A percentile compares a stretch with the other conserved stretches of the same genome.
Evolutionary conservation across 257 asterid species (phyloP).

Genomic region (Solanum lignicaule): DNA sequence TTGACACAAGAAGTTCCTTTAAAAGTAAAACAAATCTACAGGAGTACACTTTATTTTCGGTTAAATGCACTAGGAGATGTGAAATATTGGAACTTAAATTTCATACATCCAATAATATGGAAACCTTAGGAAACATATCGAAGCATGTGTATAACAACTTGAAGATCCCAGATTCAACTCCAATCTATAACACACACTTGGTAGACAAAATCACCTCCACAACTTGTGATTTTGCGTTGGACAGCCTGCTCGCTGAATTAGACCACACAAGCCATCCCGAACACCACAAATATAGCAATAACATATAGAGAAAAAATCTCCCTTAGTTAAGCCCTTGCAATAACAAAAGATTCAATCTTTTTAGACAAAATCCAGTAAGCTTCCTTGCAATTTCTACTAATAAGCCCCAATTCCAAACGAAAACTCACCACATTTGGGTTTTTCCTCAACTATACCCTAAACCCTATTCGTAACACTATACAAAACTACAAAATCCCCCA

Average conservation of each 20-base stretch:
- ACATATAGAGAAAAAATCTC: background rate
- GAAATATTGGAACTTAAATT: background rate
- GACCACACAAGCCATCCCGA: background rate
- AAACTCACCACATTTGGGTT: background rate
- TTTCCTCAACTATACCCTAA: conserved; percentile 4
- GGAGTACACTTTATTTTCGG: background rate
- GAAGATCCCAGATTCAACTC: background rate
- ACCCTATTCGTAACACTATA: background rate
- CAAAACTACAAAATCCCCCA: background rate
- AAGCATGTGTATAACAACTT: background rate
- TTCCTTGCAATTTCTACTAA: background rate
- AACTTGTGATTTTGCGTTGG: background rate
- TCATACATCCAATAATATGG: background rate
- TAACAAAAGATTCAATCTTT: background rate
- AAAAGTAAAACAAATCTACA: background rate
- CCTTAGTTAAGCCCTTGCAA: background rate
- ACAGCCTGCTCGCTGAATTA: background rate
- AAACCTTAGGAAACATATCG: background rate
- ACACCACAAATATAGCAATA: background rate
- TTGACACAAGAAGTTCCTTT: background rate
- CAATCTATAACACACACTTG: background rate
- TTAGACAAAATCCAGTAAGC: background rate
- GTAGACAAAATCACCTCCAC: background rate
- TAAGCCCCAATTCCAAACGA: background rate
- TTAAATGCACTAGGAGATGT: background rate